These are phyloP conservation scores for Bruguiera hainesii DNA, from an alignment of 441 rosid genomes.

Conservation along the genomic window DNA sequence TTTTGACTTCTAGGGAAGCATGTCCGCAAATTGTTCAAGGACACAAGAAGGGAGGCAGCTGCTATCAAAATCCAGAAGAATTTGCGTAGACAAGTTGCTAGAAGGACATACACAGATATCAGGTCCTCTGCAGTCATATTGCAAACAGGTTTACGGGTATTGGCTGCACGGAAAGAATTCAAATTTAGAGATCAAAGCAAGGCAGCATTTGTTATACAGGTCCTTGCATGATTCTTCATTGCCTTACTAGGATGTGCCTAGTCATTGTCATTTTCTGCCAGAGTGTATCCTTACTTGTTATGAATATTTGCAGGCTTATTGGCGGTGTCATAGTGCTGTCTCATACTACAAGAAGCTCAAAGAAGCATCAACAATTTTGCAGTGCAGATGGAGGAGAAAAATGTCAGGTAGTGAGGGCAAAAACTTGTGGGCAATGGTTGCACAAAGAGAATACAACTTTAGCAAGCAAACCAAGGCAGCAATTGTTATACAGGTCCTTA, in stretches of 20 bases:
- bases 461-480: constrained; percentile 46
- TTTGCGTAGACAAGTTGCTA: constrained; percentile 61
- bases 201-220: constrained; percentile 70
- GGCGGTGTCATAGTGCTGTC: constrained; percentile 61
- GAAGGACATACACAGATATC: constrained; percentile 37
- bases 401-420: constrained; percentile 13
- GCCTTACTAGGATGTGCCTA: constrained; percentile 1
- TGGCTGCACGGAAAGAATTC: constrained; percentile 50
- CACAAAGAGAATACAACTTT: constrained; percentile 41
- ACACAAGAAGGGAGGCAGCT: constrained; percentile 55
- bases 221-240: constrained; percentile 20
- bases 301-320: constrained; percentile 49
- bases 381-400: constrained; percentile 47
- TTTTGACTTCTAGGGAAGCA: constrained; percentile 46
- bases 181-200: constrained; percentile 32
- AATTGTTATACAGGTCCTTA: constrained; percentile 58
- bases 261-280: constrained; percentile 22
- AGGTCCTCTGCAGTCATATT: constrained; percentile 55
- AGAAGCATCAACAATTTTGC: constrained; percentile 43
- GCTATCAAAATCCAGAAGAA: constrained; percentile 77
- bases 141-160: constrained; percentile 68
- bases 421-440: constrained; percentile 44
- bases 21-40: constrained; percentile 37
- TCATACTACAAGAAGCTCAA: constrained; percentile 49
- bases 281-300: constrained; percentile 19